Conservation (phyloP, 2,329 filamentous ascomycete species). For the Sclerotiophoma versabilis region DNA sequence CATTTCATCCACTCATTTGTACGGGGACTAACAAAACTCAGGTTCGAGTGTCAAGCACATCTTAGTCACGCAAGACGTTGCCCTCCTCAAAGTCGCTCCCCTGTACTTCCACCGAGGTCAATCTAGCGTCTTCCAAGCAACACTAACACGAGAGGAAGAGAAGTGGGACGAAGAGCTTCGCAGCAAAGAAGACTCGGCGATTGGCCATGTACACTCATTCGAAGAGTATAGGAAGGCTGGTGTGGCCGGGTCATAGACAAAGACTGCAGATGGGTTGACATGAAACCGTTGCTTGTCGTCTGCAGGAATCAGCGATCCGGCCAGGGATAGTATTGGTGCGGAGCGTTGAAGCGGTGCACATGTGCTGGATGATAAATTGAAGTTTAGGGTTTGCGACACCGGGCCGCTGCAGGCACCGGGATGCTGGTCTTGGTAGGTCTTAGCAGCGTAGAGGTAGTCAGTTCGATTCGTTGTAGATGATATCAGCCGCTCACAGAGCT, state of each 20-base stretch:
- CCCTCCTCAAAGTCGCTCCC: conserved; percentile 50
- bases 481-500: not conserved
- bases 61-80: conserved; percentile 55
- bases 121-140: conserved; percentile 48
- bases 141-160: conserved; percentile 55
- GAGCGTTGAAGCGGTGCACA: not conserved
- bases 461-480: conserved; percentile 12
- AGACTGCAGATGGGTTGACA: not conserved
- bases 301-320: not conserved
- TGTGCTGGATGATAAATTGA: not conserved
- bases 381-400: not conserved
- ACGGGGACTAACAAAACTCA: conserved; percentile 19
- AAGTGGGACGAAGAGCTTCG: conserved; percentile 53
- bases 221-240: conserved; percentile 57
- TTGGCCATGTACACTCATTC: conserved; percentile 46
- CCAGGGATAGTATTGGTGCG: not conserved
- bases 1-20: not conserved
- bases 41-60: conserved; percentile 55
- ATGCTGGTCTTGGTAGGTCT: not conserved
- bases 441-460: not conserved
- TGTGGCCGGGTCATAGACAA: conserved; percentile 33
- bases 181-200: conserved; percentile 33
- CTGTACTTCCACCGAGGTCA: conserved; percentile 55
- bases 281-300: not conserved
- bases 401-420: conserved; percentile 1